Evolutionary conservation across 73 alveolate species (phyloP), one percentile per base, ranked within the genome.

Genomic region (Tetrahymena elliotti): DNA sequence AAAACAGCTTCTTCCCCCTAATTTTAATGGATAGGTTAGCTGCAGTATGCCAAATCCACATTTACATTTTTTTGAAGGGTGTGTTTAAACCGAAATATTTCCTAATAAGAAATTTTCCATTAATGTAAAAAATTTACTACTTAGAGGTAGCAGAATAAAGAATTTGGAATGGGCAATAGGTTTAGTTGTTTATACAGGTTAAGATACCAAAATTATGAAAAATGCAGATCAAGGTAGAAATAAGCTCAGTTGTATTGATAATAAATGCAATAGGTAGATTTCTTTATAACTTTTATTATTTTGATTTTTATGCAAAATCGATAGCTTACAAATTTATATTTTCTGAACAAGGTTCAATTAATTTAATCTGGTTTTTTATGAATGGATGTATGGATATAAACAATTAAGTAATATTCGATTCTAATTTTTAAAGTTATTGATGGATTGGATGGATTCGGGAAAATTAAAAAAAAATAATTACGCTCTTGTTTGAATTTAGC

Each of bases 71-170:
- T 68, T 68, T 68, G 88, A 68, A 10, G 88, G 88, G 22, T 68
- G 88, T 10, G n/a, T 68, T 68, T 6, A n/a, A n/a, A 68, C 88
- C 0, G 88, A 68, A 22, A 68, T 68, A 18, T 68, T 68, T 31
- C 88, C 88, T 22, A 68, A 68, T 10, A 6, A 68, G n/a, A 68
- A 68, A n/a, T 68, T 68, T 68, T 68, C 88, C n/a, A 36, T 68
- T 68, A 68, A 68, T 24, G n/a, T 68, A 36, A 97, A 97, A 54
- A 93, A 98, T 84, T 94, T 98, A 95, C 96, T 98, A 53, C 95
- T 97, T 84, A 94, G 98, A 97, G 99, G 99, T 6, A 96, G 99
- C 92, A 95, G 98, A n/a, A 96, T 98, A 88, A 47, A 98, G 68
- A 97, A 98, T 93, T 98, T 99, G 3, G 99, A 97, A 37, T 97